Evolutionary conservation across 1,139 yeast species (phyloP).

Genomic region (Suhomyces taliae): DNA sequence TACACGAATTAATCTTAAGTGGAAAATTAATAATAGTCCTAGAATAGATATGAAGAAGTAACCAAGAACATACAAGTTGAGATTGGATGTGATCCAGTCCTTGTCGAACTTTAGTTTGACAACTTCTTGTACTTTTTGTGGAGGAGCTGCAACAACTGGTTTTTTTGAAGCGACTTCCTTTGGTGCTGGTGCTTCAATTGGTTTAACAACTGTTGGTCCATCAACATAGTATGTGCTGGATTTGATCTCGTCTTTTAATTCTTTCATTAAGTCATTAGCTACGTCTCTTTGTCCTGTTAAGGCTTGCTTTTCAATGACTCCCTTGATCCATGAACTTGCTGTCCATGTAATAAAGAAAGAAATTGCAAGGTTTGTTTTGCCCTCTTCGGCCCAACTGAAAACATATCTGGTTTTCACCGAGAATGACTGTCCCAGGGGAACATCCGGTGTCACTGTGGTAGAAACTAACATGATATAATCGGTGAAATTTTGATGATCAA

Average conservation of each 20-base stretch:
- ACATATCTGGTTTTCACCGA: slow-evolving; percentile 50
- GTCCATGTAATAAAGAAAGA: slow-evolving; percentile 54
- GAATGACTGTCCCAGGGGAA: slow-evolving; percentile 59
- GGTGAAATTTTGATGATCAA: slow-evolving; percentile 42
- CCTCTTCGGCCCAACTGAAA: slow-evolving; percentile 47
- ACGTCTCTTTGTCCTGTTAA: slow-evolving; percentile 47
- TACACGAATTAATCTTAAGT: slow-evolving; percentile 21
- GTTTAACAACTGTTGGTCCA: slow-evolving; percentile 19
- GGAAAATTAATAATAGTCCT: slow-evolving; percentile 23
- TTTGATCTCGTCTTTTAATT: slow-evolving; percentile 31
- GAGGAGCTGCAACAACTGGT: not conserved
- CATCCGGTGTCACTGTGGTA: slow-evolving; percentile 54
- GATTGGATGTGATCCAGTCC: slow-evolving; percentile 3
- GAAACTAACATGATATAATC: slow-evolving; percentile 38
- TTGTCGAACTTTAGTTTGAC: not conserved
- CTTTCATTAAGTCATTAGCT: slow-evolving; percentile 31
- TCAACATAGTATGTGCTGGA: slow-evolving; percentile 22
- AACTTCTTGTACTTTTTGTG: not conserved
- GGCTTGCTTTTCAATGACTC: slow-evolving; percentile 53
- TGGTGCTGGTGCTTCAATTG: slow-evolving; percentile 1
- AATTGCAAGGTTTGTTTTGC: slow-evolving; percentile 41
- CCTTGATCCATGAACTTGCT: slow-evolving; percentile 57
- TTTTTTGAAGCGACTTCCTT: not conserved
- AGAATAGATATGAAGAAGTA: slow-evolving; percentile 24
- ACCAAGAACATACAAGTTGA: slow-evolving; percentile 6